Percentiles rank a stretch among this genome's conserved stretches.
Conservation (phyloP, 2,329 filamentous ascomycete genomes). For the Hypoxylon rubiginosum region DNA sequence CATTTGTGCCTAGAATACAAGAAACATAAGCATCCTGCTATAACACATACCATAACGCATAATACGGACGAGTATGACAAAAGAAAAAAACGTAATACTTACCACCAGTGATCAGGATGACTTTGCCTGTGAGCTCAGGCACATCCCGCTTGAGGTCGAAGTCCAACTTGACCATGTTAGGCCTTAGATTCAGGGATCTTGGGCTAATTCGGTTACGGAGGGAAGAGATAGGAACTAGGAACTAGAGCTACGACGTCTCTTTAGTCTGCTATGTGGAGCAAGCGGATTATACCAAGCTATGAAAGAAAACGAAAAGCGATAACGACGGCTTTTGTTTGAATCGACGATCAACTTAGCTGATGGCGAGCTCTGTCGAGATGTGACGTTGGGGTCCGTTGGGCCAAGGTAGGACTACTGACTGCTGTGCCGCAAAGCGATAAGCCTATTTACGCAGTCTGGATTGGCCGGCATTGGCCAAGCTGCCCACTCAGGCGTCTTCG, state of each 20-base stretch:
- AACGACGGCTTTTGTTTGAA: slow-evolving; percentile 9
- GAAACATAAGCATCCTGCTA: slow-evolving; percentile 1
- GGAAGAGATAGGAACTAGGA: background rate
- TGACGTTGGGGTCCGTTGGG: slow-evolving; percentile 1
- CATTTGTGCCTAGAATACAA: slow-evolving; percentile 20
- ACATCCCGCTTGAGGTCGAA: slow-evolving; percentile 28
- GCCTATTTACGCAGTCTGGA: background rate
- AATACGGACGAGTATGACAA: background rate
- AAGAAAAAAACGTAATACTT: background rate
- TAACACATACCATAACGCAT: background rate
- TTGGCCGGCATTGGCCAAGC: no score
- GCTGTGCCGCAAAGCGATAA: slow-evolving; percentile 14
- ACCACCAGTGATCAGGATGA: slow-evolving; percentile 30
- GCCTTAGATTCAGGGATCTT: background rate
- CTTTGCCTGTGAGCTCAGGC: slow-evolving; percentile 25
- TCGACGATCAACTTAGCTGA: background rate
- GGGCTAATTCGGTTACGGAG: background rate
- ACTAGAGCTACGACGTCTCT: background rate
- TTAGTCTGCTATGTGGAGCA: background rate
- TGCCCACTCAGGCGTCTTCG: no score
- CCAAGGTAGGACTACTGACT: no score
- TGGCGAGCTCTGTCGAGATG: slow-evolving; percentile 9
- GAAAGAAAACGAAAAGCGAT: slow-evolving; percentile 10
- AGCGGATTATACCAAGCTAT: slow-evolving; percentile 8
- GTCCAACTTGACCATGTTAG: slow-evolving; percentile 30